These are phyloP conservation scores for Colletotrichum caudatum DNA, from an alignment of 2,329 filamentous ascomycete species.

Conservation along the genomic window DNA sequence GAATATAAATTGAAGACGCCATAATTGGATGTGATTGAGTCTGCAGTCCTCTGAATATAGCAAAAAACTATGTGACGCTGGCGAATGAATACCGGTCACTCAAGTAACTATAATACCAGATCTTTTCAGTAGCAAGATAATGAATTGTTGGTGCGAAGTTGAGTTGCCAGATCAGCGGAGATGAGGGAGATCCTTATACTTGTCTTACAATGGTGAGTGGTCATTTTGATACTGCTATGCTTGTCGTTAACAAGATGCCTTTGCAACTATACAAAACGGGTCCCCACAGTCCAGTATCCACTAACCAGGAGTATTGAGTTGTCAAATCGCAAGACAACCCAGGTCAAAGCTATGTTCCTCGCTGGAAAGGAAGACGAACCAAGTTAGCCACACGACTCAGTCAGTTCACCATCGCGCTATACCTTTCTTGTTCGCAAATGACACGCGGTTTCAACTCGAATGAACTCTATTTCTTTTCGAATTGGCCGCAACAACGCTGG, in stretches of 20 bases:
- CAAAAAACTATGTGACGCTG: no score
- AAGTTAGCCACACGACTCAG: constrained; percentile 18
- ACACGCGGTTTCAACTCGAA: constrained; percentile 1
- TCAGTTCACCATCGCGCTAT: neutral
- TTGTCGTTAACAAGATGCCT: neutral
- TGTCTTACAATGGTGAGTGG: neutral
- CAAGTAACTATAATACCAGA: neutral
- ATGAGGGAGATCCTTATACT: neutral
- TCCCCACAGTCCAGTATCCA: neutral
- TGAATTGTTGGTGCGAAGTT: constrained; percentile 8
- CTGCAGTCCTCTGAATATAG: no score
- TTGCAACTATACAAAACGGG: neutral
- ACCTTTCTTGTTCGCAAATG: neutral
- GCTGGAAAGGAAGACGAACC: neutral
- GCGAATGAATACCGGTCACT: neutral
- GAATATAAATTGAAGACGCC: constrained; percentile 26
- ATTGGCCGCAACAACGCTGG: neutral
- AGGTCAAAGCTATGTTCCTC: neutral
- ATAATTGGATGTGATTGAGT: no score
- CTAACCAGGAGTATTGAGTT: neutral
- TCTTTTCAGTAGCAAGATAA: neutral
- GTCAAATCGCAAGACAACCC: neutral
- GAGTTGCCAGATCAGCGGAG: neutral
- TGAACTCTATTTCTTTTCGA: constrained; percentile 23
- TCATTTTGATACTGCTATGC: neutral